A percentile compares a stretch with the other conserved stretches of the same genome.
Evolutionary conservation across 2,329 filamentous ascomycete species (phyloP).

Genomic region (Aspergillus costaricaensis): DNA sequence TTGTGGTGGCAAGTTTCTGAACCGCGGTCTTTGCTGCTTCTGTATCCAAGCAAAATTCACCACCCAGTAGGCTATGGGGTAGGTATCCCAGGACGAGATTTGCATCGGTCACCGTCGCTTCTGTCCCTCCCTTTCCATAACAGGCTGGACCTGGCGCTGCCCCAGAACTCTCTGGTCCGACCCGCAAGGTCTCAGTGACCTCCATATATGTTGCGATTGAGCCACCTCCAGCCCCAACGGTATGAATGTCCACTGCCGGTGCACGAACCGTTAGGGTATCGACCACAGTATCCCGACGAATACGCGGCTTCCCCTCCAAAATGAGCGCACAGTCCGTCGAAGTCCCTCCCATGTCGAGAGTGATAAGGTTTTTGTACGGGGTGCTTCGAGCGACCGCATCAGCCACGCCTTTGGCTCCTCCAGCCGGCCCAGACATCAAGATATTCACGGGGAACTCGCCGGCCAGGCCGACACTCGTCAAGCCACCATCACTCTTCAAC

Average conservation of each 20-base stretch:
- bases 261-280: slow-evolving; percentile 49
- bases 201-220: slow-evolving; percentile 53
- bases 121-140: slow-evolving; percentile 51
- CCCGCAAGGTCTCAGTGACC: slow-evolving; percentile 51
- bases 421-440: slow-evolving; percentile 54
- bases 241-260: slow-evolving; percentile 52
- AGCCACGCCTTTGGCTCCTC: slow-evolving; percentile 52
- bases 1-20: slow-evolving; percentile 47
- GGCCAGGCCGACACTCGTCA: slow-evolving; percentile 49
- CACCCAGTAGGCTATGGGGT: slow-evolving; percentile 49
- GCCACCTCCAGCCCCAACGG: slow-evolving; percentile 54
- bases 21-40: slow-evolving; percentile 47
- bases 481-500: slow-evolving; percentile 52
- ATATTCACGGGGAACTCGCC: slow-evolving; percentile 52
- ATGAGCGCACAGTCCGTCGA: slow-evolving; percentile 53
- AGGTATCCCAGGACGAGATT: slow-evolving; percentile 53
- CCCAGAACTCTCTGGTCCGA: slow-evolving; percentile 54
- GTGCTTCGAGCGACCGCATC: slow-evolving; percentile 50
- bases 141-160: slow-evolving; percentile 52
- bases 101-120: slow-evolving; percentile 54
- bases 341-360: slow-evolving; percentile 55
- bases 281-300: slow-evolving; percentile 51
- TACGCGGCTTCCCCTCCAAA: slow-evolving; percentile 45
- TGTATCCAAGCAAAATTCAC: slow-evolving; percentile 49
- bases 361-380: slow-evolving; percentile 52